Percentiles rank a stretch among this genome's conserved stretches.
phyloP scores from a whole-genome alignment of 192 early-diverging fungal species.

The Podila horticola region DNA sequence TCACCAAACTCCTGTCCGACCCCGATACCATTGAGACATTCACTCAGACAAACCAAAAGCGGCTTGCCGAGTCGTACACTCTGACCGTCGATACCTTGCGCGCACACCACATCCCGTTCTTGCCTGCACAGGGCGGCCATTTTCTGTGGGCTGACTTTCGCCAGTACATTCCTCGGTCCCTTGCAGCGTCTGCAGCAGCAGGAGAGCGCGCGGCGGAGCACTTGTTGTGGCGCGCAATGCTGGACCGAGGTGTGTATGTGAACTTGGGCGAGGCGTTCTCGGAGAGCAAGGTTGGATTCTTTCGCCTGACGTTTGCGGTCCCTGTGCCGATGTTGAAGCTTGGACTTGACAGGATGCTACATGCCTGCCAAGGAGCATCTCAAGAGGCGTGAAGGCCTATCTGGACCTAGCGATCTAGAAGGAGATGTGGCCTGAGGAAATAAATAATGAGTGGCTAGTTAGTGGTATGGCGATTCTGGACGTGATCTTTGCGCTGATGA shows the following conservation, averaged over 20 bases:
- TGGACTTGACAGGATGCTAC: constrained; percentile 59
- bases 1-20: constrained; percentile 67
- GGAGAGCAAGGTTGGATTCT: constrained; percentile 66
- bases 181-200: constrained; percentile 1
- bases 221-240: constrained; percentile 57
- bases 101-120: constrained; percentile 58
- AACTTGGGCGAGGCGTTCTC: constrained; percentile 75
- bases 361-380: constrained; percentile 22
- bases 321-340: constrained; percentile 54
- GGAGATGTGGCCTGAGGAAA: too few relatives aligned
- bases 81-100: constrained; percentile 52
- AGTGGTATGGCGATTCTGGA: too few relatives aligned
- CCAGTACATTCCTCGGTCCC: constrained; percentile 22
- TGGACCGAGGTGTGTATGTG: constrained; percentile 71
- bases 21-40: constrained; percentile 65
- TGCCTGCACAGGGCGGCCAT: constrained; percentile 74
- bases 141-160: constrained; percentile 77
- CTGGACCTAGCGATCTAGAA: too few relatives aligned
- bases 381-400: background rate
- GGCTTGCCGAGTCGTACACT: constrained; percentile 64
- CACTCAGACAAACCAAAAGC: constrained; percentile 65
- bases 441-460: too few relatives aligned
- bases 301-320: constrained; percentile 72
- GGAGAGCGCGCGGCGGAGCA: constrained; percentile 57
- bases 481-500: too few relatives aligned